Evolutionary conservation across 768 basidiomycete genomes (phyloP), one percentile per base, ranked within the genome.

Genomic region (Xanthoconium stramineum): DNA sequence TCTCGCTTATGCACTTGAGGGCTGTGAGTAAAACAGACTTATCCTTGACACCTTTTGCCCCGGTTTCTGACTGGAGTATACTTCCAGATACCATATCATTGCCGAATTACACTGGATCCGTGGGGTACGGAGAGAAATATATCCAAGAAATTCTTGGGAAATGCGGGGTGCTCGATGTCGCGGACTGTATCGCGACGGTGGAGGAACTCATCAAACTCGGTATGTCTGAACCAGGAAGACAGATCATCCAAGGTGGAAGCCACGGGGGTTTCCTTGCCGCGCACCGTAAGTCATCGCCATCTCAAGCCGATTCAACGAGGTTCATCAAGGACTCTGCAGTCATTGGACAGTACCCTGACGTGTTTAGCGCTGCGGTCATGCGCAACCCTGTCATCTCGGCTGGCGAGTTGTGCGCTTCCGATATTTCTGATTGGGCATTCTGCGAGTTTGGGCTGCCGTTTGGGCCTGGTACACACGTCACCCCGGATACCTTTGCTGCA

Each of bases 381-480:
- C 80, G 84, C 40, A 91, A 90, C 63, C 87, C 88, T 0, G 89
- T 89, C 52, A 84, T 83, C 39, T 83, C 83, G 5, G 75, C 74
- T 0, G 84, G 83, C 12, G 82, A 84, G 45, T 68, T 84, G 30
- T 69, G 79, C 1, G 72, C 72, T 1, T 80, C 80, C 2, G 88
- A 90, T 56, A 89, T 91, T 40, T 80, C 84, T 9, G 88, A 89
- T 62, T 90, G 88, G 88, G 62, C 68, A 2, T 75, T 65, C 78
- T 75, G 57, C 70, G 82, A 65, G 58, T 81, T 70, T 32, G 73
- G 66, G 3, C 43, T 73, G 2, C 70, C 29, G 43, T 85, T 40
- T 66, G 67, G 14, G 69, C 57, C 74, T 17, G 35, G 66, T 37
- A 51, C 70, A 7, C 62, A 79, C 32, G 71, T 87, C 53, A 77